A percentile compares a stretch with the other conserved stretches of the same genome.
phyloP scores from a whole-genome alignment of 2,329 filamentous ascomycete genomes.

The Xylariales sp. region DNA sequence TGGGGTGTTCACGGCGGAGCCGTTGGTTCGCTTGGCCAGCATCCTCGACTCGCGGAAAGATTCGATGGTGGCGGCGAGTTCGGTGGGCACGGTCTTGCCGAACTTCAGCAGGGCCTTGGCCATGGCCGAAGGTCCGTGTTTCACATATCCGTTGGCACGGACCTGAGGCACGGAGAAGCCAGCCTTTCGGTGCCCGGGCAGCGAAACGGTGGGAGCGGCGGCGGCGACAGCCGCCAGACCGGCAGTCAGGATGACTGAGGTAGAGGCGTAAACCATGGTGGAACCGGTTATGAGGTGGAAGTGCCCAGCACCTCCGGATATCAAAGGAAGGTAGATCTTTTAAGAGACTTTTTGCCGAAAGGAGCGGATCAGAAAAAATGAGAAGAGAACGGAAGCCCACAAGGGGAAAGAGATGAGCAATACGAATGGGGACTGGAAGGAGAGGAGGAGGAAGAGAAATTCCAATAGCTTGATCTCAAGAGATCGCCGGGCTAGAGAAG shows the following conservation, averaged over 20 bases:
- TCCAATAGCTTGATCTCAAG: too few species aligned
- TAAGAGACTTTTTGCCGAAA: too few species aligned
- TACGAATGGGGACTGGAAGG: too few species aligned
- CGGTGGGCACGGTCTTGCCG: not conserved
- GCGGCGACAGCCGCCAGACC: not conserved
- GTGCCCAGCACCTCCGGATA: too few species aligned
- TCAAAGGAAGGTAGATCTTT: too few species aligned
- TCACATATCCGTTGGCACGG: not conserved
- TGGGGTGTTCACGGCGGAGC: conserved; percentile 19
- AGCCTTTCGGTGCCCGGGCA: not conserved
- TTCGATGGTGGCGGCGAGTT: not conserved
- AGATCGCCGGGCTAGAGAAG: too few species aligned
- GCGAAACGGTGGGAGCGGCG: not conserved
- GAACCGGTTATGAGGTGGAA: not conserved
- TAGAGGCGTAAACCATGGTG: not conserved
- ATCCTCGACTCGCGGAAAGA: not conserved
- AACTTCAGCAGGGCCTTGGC: not conserved
- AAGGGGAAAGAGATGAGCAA: too few species aligned
- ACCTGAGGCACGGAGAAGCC: not conserved
- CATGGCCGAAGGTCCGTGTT: not conserved
- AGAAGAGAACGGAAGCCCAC: too few species aligned
- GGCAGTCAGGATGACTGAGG: not conserved
- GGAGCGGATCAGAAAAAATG: too few species aligned
- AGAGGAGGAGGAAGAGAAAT: too few species aligned
- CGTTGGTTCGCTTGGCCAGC: conserved; percentile 5